phyloP scores from a whole-genome alignment of 305 asterid genomes.

The Euphrasia arctica region DNA sequence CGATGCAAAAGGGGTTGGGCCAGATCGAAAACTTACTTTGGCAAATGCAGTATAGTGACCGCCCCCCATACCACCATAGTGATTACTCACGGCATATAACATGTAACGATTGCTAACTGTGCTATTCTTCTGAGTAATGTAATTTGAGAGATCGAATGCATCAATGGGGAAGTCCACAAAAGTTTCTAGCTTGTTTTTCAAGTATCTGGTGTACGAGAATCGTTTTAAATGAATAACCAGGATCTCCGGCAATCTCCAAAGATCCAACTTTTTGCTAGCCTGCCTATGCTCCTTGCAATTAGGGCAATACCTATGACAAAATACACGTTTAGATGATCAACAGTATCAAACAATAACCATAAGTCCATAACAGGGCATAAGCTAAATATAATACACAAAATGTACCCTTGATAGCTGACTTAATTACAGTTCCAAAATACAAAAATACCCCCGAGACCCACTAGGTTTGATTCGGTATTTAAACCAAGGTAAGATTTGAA shows the following conservation, averaged over 20 bases:
- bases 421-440: neutral
- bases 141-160: constrained; percentile 63
- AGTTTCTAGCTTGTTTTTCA: constrained; percentile 65
- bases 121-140: constrained; percentile 36
- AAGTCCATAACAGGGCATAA: neutral
- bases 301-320: constrained; percentile 61
- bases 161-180: constrained; percentile 71
- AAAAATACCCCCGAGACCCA: too few species aligned
- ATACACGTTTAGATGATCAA: constrained; percentile 15
- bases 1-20: too few species aligned
- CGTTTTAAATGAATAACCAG: constrained; percentile 76
- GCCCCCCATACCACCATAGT: constrained; percentile 61
- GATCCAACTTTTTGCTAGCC: constrained; percentile 72
- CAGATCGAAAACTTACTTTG: constrained; percentile 45
- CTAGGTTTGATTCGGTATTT: neutral
- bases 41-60: constrained; percentile 86
- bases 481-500: neutral
- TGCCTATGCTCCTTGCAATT: constrained; percentile 66
- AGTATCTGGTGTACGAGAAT: constrained; percentile 53
- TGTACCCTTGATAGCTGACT: neutral
- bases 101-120: constrained; percentile 38
- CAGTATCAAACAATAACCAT: neutral
- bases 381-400: constrained; percentile 2
- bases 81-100: constrained; percentile 77
- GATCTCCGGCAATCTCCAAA: constrained; percentile 86